These are phyloP conservation scores for Deuterostichococcus epilithicus DNA, from an alignment of 139 green algal species.

Conservation along the genomic window DNA sequence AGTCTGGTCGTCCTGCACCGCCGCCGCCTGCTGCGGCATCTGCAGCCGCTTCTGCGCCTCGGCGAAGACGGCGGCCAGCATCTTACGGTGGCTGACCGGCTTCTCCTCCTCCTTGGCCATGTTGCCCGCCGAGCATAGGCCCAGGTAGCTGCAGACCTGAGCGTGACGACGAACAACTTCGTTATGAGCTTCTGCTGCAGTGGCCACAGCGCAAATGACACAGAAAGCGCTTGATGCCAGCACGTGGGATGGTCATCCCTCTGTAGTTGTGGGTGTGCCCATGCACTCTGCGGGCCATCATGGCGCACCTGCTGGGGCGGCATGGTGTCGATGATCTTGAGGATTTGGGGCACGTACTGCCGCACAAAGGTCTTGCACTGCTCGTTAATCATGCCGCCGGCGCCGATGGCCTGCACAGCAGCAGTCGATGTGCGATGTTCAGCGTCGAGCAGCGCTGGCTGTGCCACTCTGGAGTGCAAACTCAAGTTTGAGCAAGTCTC, in stretches of 20 bases:
- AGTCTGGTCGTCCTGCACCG: constrained; percentile 4
- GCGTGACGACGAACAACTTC: no score
- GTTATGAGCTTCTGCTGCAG: no score
- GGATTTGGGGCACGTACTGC: constrained; percentile 39
- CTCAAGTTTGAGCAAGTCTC: no score
- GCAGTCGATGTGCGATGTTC: no score
- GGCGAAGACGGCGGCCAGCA: constrained; percentile 5
- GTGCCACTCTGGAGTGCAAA: no score
- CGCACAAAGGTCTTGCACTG: constrained; percentile 52
- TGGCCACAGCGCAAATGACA: no score
- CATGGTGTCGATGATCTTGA: constrained; percentile 24
- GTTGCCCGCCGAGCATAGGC: constrained; percentile 41
- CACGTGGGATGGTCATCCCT: no score
- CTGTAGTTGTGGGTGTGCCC: no score
- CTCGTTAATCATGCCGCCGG: constrained; percentile 52
- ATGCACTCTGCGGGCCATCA: neutral
- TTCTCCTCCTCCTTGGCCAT: neutral
- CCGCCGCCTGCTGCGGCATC: constrained; percentile 4
- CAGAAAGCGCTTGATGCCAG: no score
- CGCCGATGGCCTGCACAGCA: constrained; percentile 50
- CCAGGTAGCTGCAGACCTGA: constrained; percentile 63
- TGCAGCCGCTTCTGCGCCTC: constrained; percentile 3
- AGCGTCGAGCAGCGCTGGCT: no score
- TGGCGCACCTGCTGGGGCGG: constrained; percentile 20
- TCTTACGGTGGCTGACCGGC: constrained; percentile 6